Base-by-base conservation (phyloP, 2,329 filamentous ascomycete genomes). In the Escovopsis sp. region DNA sequence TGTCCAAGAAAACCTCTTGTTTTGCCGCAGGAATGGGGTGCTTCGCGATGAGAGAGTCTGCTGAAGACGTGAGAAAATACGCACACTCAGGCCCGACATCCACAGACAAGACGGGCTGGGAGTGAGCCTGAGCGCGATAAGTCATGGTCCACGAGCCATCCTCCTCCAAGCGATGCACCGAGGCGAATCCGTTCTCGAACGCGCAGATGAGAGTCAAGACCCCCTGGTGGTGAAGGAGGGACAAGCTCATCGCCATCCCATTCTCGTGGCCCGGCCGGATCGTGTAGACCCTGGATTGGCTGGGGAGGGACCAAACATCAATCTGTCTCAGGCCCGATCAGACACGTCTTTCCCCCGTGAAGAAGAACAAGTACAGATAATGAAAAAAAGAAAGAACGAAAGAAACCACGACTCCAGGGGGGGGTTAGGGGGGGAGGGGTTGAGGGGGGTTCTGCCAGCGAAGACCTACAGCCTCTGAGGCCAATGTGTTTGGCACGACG, bases 171-270 rank as follows among this genome's bases (percentile, higher is more conserved):
- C 71, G 63, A 48, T 80, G 76, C 1, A 86, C 74, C 41, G 79
- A 76, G 2, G 76, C 77, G 41, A 81, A 71, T 1, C 91, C 91
- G 52, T 84, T 86, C 61, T 98, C 91, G 57, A 91, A 95, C 10
- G 82, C 89, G 2, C 80, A 78, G 9, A 83, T 62, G 7, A 94
- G 66, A 5, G 77, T 73, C 1, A 89, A 62, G 14, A 59, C 57
- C 12, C 57, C 60, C 31, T 63, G 49, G 5, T 66, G 59, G 45
- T 72, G 63, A 44, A 82, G 69, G 3, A 89, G 59, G 8, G 70
- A 64, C 14, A 95, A 62, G 5, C 84, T 78, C 91, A 96, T 96
- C 33, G 86, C 77, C 88, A 96, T 96, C 42, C 84, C 85, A 53
- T 71, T 68, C 50, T 71, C 71, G 36, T 61, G 61, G 20, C 61